Evolutionary conservation across 371 early-diverging fungal genomes (phyloP).

Genomic region (Lichtheimia corymbifera): DNA sequence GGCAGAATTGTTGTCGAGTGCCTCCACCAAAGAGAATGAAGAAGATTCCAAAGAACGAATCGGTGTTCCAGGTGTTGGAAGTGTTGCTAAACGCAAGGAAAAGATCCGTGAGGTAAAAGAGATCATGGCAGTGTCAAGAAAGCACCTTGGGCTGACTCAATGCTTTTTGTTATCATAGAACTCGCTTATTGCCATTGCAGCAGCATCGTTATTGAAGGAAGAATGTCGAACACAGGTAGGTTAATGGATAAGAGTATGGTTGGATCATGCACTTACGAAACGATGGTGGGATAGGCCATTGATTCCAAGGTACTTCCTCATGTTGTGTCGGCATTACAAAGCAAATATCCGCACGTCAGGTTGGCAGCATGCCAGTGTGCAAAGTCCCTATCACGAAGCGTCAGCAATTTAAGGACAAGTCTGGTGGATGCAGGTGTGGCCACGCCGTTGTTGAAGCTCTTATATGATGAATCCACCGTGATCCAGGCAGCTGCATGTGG

Average conservation of each 20-base stretch:
- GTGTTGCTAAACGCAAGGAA: slow-evolving; percentile 60
- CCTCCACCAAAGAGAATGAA: slow-evolving; percentile 42
- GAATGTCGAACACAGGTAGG: slow-evolving; percentile 75
- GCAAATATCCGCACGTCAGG: slow-evolving; percentile 61
- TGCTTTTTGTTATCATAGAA: slow-evolving; percentile 39
- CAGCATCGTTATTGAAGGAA: slow-evolving; percentile 74
- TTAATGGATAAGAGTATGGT: not conserved
- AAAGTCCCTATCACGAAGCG: slow-evolving; percentile 76
- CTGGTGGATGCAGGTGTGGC: slow-evolving; percentile 84
- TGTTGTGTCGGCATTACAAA: slow-evolving; percentile 71
- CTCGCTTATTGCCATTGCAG: slow-evolving; percentile 75
- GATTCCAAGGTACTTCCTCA: slow-evolving; percentile 77
- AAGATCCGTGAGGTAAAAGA: slow-evolving; percentile 62
- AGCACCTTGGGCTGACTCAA: not conserved
- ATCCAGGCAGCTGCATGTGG: slow-evolving; percentile 80
- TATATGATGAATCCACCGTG: slow-evolving; percentile 64
- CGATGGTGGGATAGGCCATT: slow-evolving; percentile 54
- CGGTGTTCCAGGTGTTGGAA: slow-evolving; percentile 48
- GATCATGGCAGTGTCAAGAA: too few species aligned
- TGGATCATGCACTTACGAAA: not conserved
- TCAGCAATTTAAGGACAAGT: slow-evolving; percentile 78
- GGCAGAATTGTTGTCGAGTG: slow-evolving; percentile 57
- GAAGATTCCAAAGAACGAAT: slow-evolving; percentile 31
- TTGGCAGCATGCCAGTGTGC: slow-evolving; percentile 83
- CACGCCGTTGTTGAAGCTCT: slow-evolving; percentile 61